phyloP scores from a whole-genome alignment of 371 early-diverging fungal genomes.

The Mycotypha africana region DNA sequence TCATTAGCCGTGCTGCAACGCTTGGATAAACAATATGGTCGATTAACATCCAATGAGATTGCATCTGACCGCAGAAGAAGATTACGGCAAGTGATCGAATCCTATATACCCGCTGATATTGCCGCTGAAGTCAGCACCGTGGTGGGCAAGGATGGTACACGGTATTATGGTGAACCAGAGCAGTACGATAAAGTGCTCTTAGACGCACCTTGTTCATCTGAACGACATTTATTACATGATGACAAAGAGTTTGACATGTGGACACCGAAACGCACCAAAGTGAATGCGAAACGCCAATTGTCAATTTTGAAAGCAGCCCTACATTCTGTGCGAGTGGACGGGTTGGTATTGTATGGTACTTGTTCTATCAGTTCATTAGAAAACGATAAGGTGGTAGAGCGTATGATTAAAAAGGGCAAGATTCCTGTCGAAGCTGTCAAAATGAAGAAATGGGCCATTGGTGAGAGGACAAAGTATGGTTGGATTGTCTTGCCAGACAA shows the following conservation, averaged over 20 bases:
- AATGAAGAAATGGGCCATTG: conserved; percentile 38
- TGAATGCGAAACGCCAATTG: conserved; percentile 50
- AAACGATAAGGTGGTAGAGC: conserved; percentile 65
- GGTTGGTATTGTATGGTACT: conserved; percentile 67
- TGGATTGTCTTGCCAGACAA: conserved; percentile 57
- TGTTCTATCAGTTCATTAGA: conserved; percentile 66
- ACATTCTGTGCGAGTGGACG: conserved; percentile 52
- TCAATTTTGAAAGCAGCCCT: conserved; percentile 55
- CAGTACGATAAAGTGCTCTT: conserved; percentile 62
- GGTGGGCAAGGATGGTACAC: conserved; percentile 52
- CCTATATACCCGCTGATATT: conserved; percentile 49
- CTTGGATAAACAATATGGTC: conserved; percentile 33
- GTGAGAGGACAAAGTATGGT: conserved; percentile 54
- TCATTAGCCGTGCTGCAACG: conserved; percentile 48
- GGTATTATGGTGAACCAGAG: conserved; percentile 36
- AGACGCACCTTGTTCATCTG: conserved; percentile 82
- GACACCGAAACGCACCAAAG: conserved; percentile 45
- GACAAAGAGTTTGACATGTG: conserved; percentile 48
- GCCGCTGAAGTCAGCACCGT: conserved; percentile 37
- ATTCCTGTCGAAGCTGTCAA: conserved; percentile 36
- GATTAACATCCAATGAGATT: conserved; percentile 51
- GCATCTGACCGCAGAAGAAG: conserved; percentile 49
- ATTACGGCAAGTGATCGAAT: conserved; percentile 48
- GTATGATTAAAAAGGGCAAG: conserved; percentile 37
- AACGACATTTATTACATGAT: conserved; percentile 59